phyloP scores from a whole-genome alignment of 768 basidiomycete genomes.

The Leccinum aurantiacum region DNA sequence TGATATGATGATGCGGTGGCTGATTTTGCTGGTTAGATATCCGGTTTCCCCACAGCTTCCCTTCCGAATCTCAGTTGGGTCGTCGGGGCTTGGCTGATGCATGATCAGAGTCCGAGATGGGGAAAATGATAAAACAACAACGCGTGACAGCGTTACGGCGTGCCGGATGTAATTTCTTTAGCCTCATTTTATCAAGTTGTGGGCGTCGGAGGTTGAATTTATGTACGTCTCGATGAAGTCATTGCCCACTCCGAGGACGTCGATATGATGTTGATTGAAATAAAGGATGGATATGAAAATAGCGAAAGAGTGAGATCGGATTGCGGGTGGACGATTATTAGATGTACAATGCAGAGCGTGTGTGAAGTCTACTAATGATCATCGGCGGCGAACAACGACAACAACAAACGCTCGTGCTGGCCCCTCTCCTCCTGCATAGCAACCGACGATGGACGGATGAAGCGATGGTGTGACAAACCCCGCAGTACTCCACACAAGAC shows the following conservation, averaged over 20 bases:
- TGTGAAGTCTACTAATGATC: constrained; percentile 23
- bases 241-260: constrained; percentile 22
- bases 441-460: constrained; percentile 15
- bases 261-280: constrained; percentile 1
- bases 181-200: not conserved
- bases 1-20: not conserved
- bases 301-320: constrained; percentile 5
- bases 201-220: constrained; percentile 12
- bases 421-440: constrained; percentile 25
- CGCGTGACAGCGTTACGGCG: not conserved
- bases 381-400: not conserved
- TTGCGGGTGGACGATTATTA: constrained; percentile 4
- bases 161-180: constrained; percentile 1
- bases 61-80: not conserved
- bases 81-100: not conserved
- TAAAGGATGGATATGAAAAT: constrained; percentile 1
- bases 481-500: constrained; percentile 15
- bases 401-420: constrained; percentile 1
- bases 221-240: constrained; percentile 20
- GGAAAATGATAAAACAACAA: constrained; percentile 1
- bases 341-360: constrained; percentile 31
- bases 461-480: constrained; percentile 1
- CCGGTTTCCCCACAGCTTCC: constrained; percentile 20
- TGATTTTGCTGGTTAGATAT: not conserved
- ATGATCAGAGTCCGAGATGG: constrained; percentile 30